Conservation (phyloP, 2,329 filamentous ascomycete species). For the Exophiala bonariae region DNA sequence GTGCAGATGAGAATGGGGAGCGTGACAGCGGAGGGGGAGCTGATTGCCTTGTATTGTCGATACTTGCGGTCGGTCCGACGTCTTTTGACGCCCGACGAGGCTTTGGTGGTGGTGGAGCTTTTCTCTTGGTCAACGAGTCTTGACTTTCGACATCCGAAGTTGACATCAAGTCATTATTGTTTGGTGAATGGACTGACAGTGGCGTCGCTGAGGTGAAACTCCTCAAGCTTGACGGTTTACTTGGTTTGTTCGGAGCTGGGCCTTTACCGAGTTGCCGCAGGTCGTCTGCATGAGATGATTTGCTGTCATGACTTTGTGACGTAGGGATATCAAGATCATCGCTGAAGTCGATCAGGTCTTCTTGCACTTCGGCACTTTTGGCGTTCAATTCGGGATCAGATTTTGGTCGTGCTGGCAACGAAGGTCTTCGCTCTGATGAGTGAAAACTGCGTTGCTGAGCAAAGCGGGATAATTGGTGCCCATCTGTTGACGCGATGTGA, state of each 20-base stretch:
- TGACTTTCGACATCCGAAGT: constrained; percentile 17
- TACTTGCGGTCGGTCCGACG: not conserved
- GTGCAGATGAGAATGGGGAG: constrained; percentile 31
- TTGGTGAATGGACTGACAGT: constrained; percentile 17
- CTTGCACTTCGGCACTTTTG: constrained; percentile 26
- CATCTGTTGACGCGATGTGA: constrained; percentile 27
- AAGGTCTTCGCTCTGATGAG: constrained; percentile 34
- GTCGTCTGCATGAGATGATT: constrained; percentile 11
- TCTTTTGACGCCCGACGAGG: constrained; percentile 32
- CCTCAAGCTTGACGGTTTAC: constrained; percentile 44
- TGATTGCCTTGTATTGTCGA: constrained; percentile 15
- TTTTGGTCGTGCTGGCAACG: constrained; percentile 39
- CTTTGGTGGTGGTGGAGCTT: constrained; percentile 37
- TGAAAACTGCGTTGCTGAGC: constrained; percentile 21
- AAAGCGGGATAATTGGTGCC: not conserved
- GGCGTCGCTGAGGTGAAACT: constrained; percentile 28
- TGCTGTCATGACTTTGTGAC: constrained; percentile 19
- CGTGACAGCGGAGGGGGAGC: constrained; percentile 20
- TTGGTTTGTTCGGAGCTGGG: constrained; percentile 41
- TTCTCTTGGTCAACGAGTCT: constrained; percentile 26
- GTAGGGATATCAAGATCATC: constrained; percentile 30
- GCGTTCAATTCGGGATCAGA: constrained; percentile 28
- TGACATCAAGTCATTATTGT: constrained; percentile 16
- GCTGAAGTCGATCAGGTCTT: constrained; percentile 42
- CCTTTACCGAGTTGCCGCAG: constrained; percentile 22